A percentile compares a stretch with the other conserved stretches of the same genome.
Conservation (phyloP, 2,329 filamentous ascomycete genomes). For the Thielaviopsis populi region DNA sequence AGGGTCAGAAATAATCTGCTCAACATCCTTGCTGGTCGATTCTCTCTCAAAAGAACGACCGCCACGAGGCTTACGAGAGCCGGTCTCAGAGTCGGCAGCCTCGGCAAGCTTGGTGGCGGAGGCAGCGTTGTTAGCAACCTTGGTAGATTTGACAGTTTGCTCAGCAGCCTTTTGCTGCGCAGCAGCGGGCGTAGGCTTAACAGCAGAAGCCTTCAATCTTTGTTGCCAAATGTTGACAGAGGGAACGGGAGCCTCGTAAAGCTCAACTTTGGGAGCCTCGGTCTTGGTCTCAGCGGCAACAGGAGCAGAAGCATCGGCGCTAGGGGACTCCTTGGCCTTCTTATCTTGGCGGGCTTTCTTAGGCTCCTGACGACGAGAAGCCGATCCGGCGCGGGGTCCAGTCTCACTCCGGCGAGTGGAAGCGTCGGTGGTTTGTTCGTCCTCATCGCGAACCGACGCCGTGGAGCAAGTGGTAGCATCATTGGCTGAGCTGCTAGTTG, state of each 20-base stretch:
- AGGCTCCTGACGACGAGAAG: slow-evolving; percentile 21
- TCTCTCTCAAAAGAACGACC: slow-evolving; percentile 23
- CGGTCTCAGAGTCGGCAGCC: slow-evolving; percentile 26
- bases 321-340: slow-evolving; percentile 34
- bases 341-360: slow-evolving; percentile 43
- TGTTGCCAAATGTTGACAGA: slow-evolving; percentile 79
- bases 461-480: slow-evolving; percentile 22
- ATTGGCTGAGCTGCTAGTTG: slow-evolving; percentile 18
- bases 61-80: slow-evolving; percentile 25
- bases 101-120: slow-evolving; percentile 20
- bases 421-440: slow-evolving; percentile 26
- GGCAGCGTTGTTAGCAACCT: slow-evolving; percentile 21
- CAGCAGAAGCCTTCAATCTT: slow-evolving; percentile 50
- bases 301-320: slow-evolving; percentile 14
- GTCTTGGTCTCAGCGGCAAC: slow-evolving; percentile 33
- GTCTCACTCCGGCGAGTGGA: slow-evolving; percentile 29
- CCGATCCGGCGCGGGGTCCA: slow-evolving; percentile 5
- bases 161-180: slow-evolving; percentile 30
- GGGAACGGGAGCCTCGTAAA: slow-evolving; percentile 71
- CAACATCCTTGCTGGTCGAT: slow-evolving; percentile 3
- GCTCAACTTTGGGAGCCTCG: slow-evolving; percentile 43
- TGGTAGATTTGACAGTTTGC: slow-evolving; percentile 29
- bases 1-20: slow-evolving; percentile 37
- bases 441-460: slow-evolving; percentile 29
- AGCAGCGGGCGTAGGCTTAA: slow-evolving; percentile 21